Percentiles rank a stretch among this genome's conserved stretches.
phyloP scores from a whole-genome alignment of 805 yeast genomes.

The Candida caryicola region DNA sequence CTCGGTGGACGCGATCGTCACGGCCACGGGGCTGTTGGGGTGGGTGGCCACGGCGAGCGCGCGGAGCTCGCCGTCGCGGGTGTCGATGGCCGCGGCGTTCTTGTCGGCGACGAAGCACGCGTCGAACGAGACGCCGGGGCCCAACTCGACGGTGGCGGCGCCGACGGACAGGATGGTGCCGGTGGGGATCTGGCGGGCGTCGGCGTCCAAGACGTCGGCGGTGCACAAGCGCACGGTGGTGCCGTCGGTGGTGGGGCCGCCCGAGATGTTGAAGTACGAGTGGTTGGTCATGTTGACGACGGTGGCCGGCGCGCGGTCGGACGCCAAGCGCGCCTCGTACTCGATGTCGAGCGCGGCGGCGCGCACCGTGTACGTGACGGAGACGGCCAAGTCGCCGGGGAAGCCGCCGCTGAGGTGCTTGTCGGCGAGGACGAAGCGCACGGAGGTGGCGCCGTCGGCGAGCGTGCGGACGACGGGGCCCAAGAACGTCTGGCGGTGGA shows the following conservation, averaged over 20 bases:
- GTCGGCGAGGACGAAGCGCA: slow-evolving; percentile 44
- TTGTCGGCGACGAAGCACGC: slow-evolving; percentile 49
- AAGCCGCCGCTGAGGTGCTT: slow-evolving; percentile 52
- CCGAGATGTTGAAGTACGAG: slow-evolving; percentile 53
- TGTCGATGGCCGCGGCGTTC: slow-evolving; percentile 39
- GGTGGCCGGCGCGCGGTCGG: slow-evolving; percentile 37
- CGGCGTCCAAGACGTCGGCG: slow-evolving; percentile 42
- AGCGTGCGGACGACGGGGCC: slow-evolving; percentile 51
- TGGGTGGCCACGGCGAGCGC: slow-evolving; percentile 44
- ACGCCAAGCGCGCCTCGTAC: slow-evolving; percentile 40
- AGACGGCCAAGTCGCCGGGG: slow-evolving; percentile 54
- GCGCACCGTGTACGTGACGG: slow-evolving; percentile 45
- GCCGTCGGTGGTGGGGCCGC: slow-evolving; percentile 28
- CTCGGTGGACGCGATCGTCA: slow-evolving; percentile 54
- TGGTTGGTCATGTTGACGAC: slow-evolving; percentile 61
- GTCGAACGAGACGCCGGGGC: slow-evolving; percentile 32
- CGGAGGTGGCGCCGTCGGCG: slow-evolving; percentile 26
- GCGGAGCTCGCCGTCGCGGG: slow-evolving; percentile 38
- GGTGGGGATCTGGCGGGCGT: slow-evolving; percentile 41
- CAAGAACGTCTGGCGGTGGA: slow-evolving; percentile 46
- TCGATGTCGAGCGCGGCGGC: slow-evolving; percentile 44
- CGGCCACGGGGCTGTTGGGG: slow-evolving; percentile 40
- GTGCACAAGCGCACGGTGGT: slow-evolving; percentile 34
- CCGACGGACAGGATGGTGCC: slow-evolving; percentile 39
- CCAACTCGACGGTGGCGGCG: slow-evolving; percentile 19